Base-by-base conservation (phyloP, 1,284 basidiomycete species). In the Heimioporus punctisporus region DNA sequence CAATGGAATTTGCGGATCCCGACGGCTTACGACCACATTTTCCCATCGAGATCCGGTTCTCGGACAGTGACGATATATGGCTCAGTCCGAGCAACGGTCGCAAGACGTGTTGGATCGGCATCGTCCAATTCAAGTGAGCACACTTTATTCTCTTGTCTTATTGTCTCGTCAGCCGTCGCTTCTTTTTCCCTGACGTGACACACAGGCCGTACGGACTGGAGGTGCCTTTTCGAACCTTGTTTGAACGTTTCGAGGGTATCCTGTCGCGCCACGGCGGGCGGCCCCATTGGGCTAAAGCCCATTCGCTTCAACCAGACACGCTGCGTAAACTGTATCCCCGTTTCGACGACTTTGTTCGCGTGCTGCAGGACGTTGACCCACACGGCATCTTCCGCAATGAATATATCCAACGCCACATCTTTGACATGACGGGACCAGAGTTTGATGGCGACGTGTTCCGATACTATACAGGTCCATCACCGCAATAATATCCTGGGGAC, bases 241-340 rank as follows among this genome's bases (percentile, higher is more conserved):
- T 98, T 72, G 74, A 78, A 48, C 82, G 79, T 28, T 99, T 96
- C 70, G 93, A 97, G 67, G 66, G 74, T 19, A 89, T 97, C 61
- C 72, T 97, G 61, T 72, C 80, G 31, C 78, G 80, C 39, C 84
- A 95, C 72, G 81, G 82, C 46, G 96, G 95, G 10, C 83, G 93
- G 52, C 95, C 97, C 5, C 97, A 99, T 77, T 99, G 97, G 97
- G 97, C 96, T 0, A 99, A 99, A 74, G 84, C 94, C 24, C 97
- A 99, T 71, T 76, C 77, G 24, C 81, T 95, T 50, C 79, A 81
- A 44, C 92, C 92, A 1, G 79, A 81, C 43, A 76, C 79, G 45
- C 79, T 98, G 52, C 80, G 83, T 53, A 68, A 69, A 56, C 75
- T 92, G 26, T 99, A 98, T 72, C 92, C 95, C 28, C 83, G 82